Conservation (phyloP, 768 basidiomycete species). For the Serpula lacrymans region DNA sequence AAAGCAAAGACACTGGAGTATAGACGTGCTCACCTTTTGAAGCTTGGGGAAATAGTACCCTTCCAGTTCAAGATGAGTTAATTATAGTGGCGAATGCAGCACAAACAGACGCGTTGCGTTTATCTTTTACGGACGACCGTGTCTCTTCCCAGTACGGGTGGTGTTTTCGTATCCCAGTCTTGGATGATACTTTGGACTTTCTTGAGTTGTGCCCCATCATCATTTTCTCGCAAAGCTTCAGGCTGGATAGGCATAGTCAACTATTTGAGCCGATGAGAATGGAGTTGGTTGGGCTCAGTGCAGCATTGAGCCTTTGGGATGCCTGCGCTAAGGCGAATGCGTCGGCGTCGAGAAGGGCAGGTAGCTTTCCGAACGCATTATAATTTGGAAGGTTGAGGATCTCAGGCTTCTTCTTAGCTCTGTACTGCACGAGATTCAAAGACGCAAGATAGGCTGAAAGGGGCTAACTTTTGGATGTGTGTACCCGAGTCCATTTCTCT, state of each 20-base stretch:
- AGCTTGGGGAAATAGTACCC: no score
- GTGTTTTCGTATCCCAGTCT: conserved; percentile 15
- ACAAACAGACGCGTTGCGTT: conserved; percentile 20
- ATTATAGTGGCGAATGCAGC: no score
- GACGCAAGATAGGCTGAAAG: background rate
- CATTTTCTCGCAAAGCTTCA: conserved; percentile 5
- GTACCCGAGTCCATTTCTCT: conserved; percentile 18
- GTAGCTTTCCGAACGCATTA: conserved; percentile 23
- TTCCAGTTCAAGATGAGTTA: no score
- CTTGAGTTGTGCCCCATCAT: conserved; percentile 7
- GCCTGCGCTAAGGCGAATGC: conserved; percentile 22
- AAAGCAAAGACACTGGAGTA: no score
- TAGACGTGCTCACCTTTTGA: no score
- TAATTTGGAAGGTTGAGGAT: conserved; percentile 28
- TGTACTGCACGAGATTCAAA: background rate
- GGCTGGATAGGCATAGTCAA: conserved; percentile 20
- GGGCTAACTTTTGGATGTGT: conserved; percentile 12
- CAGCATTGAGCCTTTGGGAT: conserved; percentile 17
- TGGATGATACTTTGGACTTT: conserved; percentile 5
- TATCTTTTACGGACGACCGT: conserved; percentile 19
- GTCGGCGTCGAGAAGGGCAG: conserved; percentile 18
- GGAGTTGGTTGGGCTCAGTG: conserved; percentile 21
- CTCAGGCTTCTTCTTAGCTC: conserved; percentile 23
- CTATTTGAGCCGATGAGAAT: conserved; percentile 25
- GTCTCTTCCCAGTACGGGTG: conserved; percentile 25